These are phyloP conservation scores for Suhomyces bolitotheri DNA, from an alignment of 1,139 yeast genomes.

Conservation along the genomic window DNA sequence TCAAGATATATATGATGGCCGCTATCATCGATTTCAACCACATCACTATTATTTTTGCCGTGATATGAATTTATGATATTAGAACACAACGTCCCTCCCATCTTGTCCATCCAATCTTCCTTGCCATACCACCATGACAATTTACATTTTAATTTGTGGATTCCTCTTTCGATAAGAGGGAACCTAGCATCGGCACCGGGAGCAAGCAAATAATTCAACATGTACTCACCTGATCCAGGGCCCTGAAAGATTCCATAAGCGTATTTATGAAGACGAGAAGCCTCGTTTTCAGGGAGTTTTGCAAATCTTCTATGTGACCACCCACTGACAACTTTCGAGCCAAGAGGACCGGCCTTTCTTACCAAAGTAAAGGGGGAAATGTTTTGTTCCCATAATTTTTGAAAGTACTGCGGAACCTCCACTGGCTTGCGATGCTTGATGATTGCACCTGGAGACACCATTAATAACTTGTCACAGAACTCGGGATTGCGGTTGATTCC, in stretches of 20 bases:
- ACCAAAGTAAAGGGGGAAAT: conserved; percentile 71
- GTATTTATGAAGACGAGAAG: conserved; percentile 61
- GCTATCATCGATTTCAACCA: conserved; percentile 49
- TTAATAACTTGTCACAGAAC: conserved; percentile 47
- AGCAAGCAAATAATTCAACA: conserved; percentile 64
- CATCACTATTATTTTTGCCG: conserved; percentile 35
- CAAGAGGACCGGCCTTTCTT: conserved; percentile 62
- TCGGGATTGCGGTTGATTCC: conserved; percentile 44
- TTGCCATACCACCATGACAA: conserved; percentile 72
- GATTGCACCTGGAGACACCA: conserved; percentile 70
- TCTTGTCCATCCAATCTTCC: conserved; percentile 74
- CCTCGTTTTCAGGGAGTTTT: conserved; percentile 32
- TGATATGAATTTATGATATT: conserved; percentile 32
- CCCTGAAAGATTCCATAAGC: conserved; percentile 71
- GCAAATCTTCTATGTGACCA: conserved; percentile 73
- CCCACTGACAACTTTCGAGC: conserved; percentile 72
- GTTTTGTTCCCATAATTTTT: conserved; percentile 65
- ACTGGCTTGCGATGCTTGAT: conserved; percentile 44
- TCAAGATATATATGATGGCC: conserved; percentile 78
- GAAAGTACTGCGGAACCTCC: conserved; percentile 62
- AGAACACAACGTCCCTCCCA: conserved; percentile 53
- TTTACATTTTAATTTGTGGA: conserved; percentile 51
- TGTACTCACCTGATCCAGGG: conserved; percentile 75
- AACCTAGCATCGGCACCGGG: conserved; percentile 76
- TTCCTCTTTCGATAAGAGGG: conserved; percentile 54